Percentiles rank a stretch among this genome's conserved stretches.
These are phyloP conservation scores for Termitomyces sp. DNA, from an alignment of 768 basidiomycete species.

Conservation along the genomic window DNA sequence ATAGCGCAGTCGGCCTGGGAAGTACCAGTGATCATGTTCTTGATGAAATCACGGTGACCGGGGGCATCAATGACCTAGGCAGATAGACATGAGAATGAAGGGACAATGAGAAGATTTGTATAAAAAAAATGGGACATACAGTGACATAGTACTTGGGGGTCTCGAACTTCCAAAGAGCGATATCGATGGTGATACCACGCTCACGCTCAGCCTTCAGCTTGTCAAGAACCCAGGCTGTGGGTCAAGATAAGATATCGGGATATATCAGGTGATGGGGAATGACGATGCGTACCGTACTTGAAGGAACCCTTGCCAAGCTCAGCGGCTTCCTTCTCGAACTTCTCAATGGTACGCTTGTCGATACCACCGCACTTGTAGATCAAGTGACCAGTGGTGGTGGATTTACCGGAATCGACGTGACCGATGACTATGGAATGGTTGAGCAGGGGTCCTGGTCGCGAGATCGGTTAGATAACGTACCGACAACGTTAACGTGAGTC, in stretches of 20 bases:
- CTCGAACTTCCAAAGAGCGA: conserved; percentile 99
- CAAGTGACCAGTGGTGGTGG: conserved; percentile 99
- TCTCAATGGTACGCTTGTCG: conserved; percentile 99
- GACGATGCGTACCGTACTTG: conserved; percentile 74
- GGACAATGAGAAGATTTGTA: conserved; percentile 1
- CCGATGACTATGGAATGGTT: conserved; percentile 71
- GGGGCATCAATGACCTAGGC: conserved; percentile 95
- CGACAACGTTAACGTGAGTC: conserved; percentile 96
- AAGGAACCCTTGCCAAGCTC: conserved; percentile 99
- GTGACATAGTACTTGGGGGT: conserved; percentile 95
- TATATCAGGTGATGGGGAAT: conserved; percentile 11
- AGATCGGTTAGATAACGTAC: conserved; percentile 43
- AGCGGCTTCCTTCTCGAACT: conserved; percentile 99
- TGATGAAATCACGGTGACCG: conserved; percentile 99
- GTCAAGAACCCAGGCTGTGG: conserved; percentile 96
- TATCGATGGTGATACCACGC: conserved; percentile 99
- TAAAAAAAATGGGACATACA: too few species aligned
- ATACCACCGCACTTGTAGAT: conserved; percentile 99
- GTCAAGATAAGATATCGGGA: conserved; percentile 19
- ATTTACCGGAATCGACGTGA: conserved; percentile 99
- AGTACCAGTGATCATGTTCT: conserved; percentile 99
- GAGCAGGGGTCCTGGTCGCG: conserved; percentile 19
- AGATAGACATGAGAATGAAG: conserved; percentile 12
- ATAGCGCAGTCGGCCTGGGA: conserved; percentile 99
- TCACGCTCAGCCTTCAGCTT: conserved; percentile 99